Evolutionary conservation across 208 protist genomes (phyloP).

Genomic region (Leptomonas pyrrhocoris): DNA sequence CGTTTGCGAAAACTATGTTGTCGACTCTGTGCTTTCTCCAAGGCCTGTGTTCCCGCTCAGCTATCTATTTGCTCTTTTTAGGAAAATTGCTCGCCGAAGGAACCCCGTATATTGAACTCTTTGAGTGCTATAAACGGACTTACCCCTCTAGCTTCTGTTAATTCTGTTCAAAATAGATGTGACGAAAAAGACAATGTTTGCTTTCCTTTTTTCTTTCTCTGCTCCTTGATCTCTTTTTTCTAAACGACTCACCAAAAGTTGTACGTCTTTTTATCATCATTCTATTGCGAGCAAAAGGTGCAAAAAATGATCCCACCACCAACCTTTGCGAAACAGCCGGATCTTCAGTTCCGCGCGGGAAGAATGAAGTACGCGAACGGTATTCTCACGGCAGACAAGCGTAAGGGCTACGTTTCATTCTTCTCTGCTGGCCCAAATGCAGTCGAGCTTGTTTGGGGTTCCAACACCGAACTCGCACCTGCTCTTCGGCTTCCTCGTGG

Average conservation of each 20-base stretch:
- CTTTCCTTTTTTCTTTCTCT: background rate
- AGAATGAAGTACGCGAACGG: slow-evolving; percentile 70
- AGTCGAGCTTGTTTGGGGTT: slow-evolving; percentile 60
- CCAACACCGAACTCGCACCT: slow-evolving; percentile 19
- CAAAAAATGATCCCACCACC: slow-evolving; percentile 40
- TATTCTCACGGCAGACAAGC: slow-evolving; percentile 55
- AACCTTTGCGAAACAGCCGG: slow-evolving; percentile 26
- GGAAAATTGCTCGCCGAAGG: background rate
- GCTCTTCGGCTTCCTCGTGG: slow-evolving; percentile 31
- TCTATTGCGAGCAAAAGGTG: background rate
- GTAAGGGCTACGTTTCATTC: slow-evolving; percentile 66
- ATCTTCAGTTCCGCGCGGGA: slow-evolving; percentile 73
- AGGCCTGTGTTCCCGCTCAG: background rate
- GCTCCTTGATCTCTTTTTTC: background rate
- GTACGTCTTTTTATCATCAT: background rate
- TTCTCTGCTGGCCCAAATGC: slow-evolving; percentile 25
- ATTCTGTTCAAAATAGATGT: too few species aligned
- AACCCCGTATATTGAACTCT: too few species aligned
- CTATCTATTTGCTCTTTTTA: background rate
- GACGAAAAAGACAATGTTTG: background rate
- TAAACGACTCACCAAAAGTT: background rate
- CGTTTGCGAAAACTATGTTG: too few species aligned
- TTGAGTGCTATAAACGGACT: too few species aligned
- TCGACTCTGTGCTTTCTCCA: background rate
- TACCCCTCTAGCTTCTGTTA: too few species aligned